Evolutionary conservation across 2,329 filamentous ascomycete genomes (phyloP).

Genomic region (Rhinocladiella similis): DNA sequence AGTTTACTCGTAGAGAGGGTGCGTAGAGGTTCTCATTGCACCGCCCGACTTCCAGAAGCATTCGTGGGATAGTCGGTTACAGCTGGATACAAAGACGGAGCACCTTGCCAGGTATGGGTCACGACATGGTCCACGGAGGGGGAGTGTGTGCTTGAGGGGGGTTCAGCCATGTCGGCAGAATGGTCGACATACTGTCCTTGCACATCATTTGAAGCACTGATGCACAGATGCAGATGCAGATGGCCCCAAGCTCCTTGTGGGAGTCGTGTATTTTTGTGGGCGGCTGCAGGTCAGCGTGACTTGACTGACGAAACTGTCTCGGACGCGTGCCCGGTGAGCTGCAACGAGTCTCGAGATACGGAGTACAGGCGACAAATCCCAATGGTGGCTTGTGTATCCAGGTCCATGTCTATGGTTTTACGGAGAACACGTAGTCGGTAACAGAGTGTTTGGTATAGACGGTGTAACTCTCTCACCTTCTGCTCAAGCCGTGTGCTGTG

Average conservation of each 20-base stretch:
- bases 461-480: not conserved
- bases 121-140: too few species aligned
- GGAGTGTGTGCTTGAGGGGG: not conserved
- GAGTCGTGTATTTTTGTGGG: not conserved
- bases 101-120: too few species aligned
- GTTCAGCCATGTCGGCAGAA: not conserved
- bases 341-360: not conserved
- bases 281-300: constrained; percentile 18
- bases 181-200: not conserved
- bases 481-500: not conserved
- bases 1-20: not conserved
- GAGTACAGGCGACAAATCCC: constrained; percentile 4
- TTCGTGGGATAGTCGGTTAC: constrained; percentile 2
- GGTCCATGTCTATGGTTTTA: not conserved
- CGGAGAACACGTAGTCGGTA: not conserved
- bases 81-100: not conserved
- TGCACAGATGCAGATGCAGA: not conserved
- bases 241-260: not conserved
- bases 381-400: constrained; percentile 1
- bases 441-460: not conserved
- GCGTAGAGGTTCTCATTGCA: not conserved
- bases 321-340: constrained; percentile 22
- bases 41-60: constrained; percentile 13
- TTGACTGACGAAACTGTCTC: constrained; percentile 11
- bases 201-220: not conserved